Evolutionary conservation across 225 moss, liverwort and hornwort species (phyloP).

Genomic region (Marchantia polymorpha): DNA sequence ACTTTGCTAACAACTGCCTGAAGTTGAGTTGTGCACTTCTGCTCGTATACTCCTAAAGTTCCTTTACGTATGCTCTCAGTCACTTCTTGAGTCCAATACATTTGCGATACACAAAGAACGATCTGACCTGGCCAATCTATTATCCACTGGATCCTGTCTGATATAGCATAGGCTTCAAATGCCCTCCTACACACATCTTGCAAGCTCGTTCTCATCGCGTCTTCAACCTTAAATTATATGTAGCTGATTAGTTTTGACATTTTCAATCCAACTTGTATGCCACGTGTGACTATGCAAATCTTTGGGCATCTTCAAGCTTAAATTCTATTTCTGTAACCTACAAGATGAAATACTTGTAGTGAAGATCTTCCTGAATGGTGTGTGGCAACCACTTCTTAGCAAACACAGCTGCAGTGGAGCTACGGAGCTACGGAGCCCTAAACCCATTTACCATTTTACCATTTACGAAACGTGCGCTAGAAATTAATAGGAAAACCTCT

Average conservation of each 20-base stretch:
- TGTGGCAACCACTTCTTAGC: neutral
- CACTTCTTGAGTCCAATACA: conserved; percentile 65
- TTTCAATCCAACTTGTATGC: neutral
- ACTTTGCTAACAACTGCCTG: conserved; percentile 65
- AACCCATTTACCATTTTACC: too few relatives aligned
- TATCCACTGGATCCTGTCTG: conserved; percentile 53
- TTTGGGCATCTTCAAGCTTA: neutral
- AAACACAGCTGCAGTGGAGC: too few relatives aligned
- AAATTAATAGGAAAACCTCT: too few relatives aligned
- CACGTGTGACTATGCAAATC: too few relatives aligned
- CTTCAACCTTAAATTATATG: conserved; percentile 48
- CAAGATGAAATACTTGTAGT: neutral
- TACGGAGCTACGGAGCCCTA: too few relatives aligned
- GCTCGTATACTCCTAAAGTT: conserved; percentile 50
- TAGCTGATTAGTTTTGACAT: neutral
- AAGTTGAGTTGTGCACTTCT: conserved; percentile 52
- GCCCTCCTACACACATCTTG: conserved; percentile 54
- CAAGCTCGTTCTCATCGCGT: conserved; percentile 68
- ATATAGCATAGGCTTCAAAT: conserved; percentile 52
- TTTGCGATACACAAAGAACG: conserved; percentile 64
- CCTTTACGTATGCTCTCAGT: conserved; percentile 58
- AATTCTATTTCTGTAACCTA: neutral
- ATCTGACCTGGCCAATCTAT: conserved; percentile 71
- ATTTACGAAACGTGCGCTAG: too few relatives aligned
- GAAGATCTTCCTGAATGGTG: neutral